These are phyloP conservation scores for Penicillium sp. DNA, from an alignment of 2,329 filamentous ascomycete genomes.

Conservation along the genomic window DNA sequence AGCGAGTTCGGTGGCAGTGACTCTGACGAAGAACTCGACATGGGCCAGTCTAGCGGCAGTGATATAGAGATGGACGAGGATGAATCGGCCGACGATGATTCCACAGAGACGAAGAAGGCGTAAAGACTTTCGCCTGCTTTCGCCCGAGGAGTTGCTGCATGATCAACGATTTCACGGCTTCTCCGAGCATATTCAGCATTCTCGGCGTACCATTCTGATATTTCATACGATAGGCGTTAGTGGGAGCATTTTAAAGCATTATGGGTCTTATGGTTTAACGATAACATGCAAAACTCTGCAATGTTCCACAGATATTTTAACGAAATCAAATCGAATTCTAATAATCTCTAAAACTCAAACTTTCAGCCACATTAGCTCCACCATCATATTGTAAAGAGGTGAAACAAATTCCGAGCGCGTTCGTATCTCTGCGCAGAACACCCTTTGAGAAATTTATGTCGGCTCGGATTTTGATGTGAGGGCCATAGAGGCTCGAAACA, in stretches of 20 bases:
- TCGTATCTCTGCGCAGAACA: too few relatives aligned
- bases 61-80: slow-evolving; percentile 56
- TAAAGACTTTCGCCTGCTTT: background rate
- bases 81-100: slow-evolving; percentile 12
- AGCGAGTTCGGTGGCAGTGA: slow-evolving; percentile 76
- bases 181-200: slow-evolving; percentile 1
- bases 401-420: too few relatives aligned
- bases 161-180: background rate
- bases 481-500: too few relatives aligned
- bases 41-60: slow-evolving; percentile 42
- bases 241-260: background rate
- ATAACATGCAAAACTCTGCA: background rate
- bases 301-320: background rate
- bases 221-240: slow-evolving; percentile 2
- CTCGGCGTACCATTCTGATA: background rate
- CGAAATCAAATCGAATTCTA: background rate
- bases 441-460: too few relatives aligned
- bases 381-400: too few relatives aligned
- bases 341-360: background rate
- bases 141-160: background rate
- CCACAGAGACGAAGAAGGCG: background rate
- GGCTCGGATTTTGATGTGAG: too few relatives aligned
- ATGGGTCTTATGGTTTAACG: slow-evolving; percentile 2
- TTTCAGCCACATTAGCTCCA: background rate
- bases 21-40: slow-evolving; percentile 49